These are phyloP conservation scores for Dysphania ambrosioides DNA, from an alignment of 148 eudicot species.

Conservation along the genomic window DNA sequence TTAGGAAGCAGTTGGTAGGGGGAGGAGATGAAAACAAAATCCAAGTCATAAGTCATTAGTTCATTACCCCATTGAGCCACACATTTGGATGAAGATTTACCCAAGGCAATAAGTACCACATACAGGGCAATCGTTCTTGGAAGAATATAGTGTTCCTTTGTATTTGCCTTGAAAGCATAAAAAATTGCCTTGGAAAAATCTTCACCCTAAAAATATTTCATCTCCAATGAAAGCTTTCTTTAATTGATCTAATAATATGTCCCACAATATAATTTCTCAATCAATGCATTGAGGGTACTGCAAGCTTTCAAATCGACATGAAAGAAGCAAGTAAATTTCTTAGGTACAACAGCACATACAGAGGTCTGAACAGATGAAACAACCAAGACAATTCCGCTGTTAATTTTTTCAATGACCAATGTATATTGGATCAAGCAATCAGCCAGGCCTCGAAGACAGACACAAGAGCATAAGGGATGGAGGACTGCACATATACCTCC, in stretches of 20 bases:
- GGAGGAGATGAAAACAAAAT: no score
- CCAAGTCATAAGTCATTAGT: no score
- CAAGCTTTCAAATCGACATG: neutral
- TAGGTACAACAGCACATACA: neutral
- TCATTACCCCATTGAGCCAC: no score
- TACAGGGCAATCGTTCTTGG: no score
- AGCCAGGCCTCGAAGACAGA: neutral
- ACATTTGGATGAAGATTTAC: no score
- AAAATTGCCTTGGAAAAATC: no score
- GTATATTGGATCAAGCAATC: neutral
- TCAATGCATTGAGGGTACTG: neutral
- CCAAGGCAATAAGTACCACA: no score
- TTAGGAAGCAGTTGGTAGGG: no score
- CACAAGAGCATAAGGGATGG: neutral
- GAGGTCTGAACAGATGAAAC: neutral
- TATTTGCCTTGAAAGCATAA: no score
- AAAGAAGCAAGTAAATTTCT: neutral
- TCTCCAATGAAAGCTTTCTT: neutral
- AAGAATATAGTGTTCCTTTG: no score
- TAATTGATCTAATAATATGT: neutral
- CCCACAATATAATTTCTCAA: neutral
- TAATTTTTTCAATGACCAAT: neutral
- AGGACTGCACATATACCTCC: conserved; percentile 46
- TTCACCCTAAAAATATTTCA: no score
- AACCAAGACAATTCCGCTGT: neutral